These are phyloP conservation scores for Cylindricascospora bacillispora DNA, from an alignment of 1,139 yeast species.

Conservation along the genomic window DNA sequence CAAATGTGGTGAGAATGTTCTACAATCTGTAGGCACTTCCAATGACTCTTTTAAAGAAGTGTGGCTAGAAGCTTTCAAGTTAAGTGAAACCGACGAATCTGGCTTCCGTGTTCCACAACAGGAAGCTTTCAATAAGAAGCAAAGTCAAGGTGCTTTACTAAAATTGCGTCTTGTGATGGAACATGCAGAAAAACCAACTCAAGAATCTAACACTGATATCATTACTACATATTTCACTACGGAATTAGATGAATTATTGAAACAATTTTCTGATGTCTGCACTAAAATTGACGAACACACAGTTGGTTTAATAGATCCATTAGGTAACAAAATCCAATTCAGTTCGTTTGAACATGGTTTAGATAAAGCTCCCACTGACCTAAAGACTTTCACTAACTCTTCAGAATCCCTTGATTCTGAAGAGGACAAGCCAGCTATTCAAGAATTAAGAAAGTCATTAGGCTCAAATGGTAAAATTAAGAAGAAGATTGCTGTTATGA, in stretches of 20 bases:
- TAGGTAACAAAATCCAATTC: conserved; percentile 42
- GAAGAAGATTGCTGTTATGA: conserved; percentile 69
- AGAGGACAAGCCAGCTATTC: conserved; percentile 11
- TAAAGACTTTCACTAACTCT: conserved; percentile 19
- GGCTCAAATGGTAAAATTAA: conserved; percentile 15
- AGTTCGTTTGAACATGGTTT: conserved; percentile 27
- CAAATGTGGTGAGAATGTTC: conserved; percentile 26
- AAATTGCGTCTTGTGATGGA: conserved; percentile 44
- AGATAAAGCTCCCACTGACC: conserved; percentile 26
- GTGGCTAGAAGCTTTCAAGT: conserved; percentile 61
- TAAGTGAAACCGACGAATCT: conserved; percentile 35
- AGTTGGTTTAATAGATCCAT: conserved; percentile 37
- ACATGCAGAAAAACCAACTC: conserved; percentile 6
- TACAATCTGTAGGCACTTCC: conserved; percentile 38
- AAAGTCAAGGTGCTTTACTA: conserved; percentile 45
- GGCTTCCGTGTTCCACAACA: conserved; percentile 48
- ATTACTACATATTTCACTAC: conserved; percentile 39
- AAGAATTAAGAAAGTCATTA: conserved; percentile 13
- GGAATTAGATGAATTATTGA: conserved; percentile 30
- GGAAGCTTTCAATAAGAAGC: conserved; percentile 32
- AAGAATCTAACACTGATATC: conserved; percentile 21
- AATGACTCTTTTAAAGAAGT: conserved; percentile 52
- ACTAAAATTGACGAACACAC: conserved; percentile 21
- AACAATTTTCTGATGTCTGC: conserved; percentile 24
- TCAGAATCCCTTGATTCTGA: conserved; percentile 18